These are phyloP conservation scores for Hanseniaspora gamundiae DNA, from an alignment of 1,139 yeast genomes.

Conservation along the genomic window DNA sequence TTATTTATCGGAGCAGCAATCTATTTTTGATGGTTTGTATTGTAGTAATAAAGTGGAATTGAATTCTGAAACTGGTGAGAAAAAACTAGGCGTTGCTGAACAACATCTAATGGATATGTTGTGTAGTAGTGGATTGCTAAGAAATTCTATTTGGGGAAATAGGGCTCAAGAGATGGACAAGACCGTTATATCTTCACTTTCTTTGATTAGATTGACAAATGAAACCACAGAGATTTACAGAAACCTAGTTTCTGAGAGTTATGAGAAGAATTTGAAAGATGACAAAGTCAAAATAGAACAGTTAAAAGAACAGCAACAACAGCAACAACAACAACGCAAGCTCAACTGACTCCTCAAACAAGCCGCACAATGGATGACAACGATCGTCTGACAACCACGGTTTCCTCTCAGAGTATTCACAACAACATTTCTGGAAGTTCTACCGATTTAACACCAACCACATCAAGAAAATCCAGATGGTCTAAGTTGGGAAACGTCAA, in stretches of 20 bases:
- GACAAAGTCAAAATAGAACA: slow-evolving; percentile 5
- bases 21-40: slow-evolving; percentile 62
- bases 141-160: slow-evolving; percentile 73
- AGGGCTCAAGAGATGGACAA: slow-evolving; percentile 75
- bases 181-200: slow-evolving; percentile 75
- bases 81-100: slow-evolving; percentile 78
- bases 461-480: slow-evolving; percentile 35
- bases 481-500: slow-evolving; percentile 33
- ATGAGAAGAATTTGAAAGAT: slow-evolving; percentile 17
- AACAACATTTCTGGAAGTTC: slow-evolving; percentile 6
- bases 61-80: slow-evolving; percentile 28
- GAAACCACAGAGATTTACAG: slow-evolving; percentile 25
- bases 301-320: slow-evolving; percentile 7
- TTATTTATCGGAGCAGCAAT: slow-evolving; percentile 39
- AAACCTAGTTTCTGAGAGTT: slow-evolving; percentile 15
- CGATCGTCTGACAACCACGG: background rate
- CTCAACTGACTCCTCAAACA: slow-evolving; percentile 4
- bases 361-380: background rate
- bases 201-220: slow-evolving; percentile 56
- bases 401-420: slow-evolving; percentile 10
- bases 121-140: slow-evolving; percentile 73
- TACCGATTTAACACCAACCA: slow-evolving; percentile 14
- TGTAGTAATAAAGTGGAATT: slow-evolving; percentile 24
- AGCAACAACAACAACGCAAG: slow-evolving; percentile 9
- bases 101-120: slow-evolving; percentile 91